phyloP scores from a whole-genome alignment of 2,329 filamentous ascomycete species.

The Exserohilum turcica region DNA sequence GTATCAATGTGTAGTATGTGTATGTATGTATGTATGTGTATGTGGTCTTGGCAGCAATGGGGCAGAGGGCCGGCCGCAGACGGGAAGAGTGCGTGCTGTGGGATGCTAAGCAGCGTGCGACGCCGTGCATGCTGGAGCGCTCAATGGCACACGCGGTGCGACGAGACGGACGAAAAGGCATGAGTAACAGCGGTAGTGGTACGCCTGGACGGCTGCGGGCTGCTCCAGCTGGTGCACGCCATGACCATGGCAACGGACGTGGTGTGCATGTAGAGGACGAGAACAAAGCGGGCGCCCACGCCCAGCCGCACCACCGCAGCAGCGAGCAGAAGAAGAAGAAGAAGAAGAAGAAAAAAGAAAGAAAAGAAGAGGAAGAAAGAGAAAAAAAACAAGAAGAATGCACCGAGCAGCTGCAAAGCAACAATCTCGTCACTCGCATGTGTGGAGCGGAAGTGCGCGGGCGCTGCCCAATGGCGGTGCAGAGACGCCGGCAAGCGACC shows the following conservation, averaged over 20 bases:
- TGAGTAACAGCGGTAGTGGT: slow-evolving; percentile 28
- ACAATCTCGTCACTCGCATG: slow-evolving; percentile 21
- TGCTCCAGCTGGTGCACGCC: slow-evolving; percentile 8
- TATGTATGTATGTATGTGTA: slow-evolving; percentile 32
- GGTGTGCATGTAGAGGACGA: slow-evolving; percentile 17
- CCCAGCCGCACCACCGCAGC: too few relatives aligned
- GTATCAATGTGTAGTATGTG: too few relatives aligned
- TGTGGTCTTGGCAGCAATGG: slow-evolving; percentile 38
- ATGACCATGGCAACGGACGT: slow-evolving; percentile 33
- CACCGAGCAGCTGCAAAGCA: too few relatives aligned
- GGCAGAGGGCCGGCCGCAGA: slow-evolving; percentile 24
- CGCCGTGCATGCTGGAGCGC: slow-evolving; percentile 46
- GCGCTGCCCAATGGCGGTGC: slow-evolving; percentile 21
- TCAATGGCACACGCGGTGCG: slow-evolving; percentile 39
- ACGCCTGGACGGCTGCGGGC: slow-evolving; percentile 7
- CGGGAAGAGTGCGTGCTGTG: slow-evolving; percentile 28
- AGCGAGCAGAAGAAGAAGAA: slow-evolving; percentile 10
- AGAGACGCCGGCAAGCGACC: slow-evolving; percentile 17
- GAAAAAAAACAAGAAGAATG: slow-evolving; percentile 16
- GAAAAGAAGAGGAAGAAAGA: slow-evolving; percentile 16
- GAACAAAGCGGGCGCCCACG: too few relatives aligned
- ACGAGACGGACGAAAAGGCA: slow-evolving; percentile 36
- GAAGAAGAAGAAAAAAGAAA: slow-evolving; percentile 18
- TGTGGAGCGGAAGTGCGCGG: slow-evolving; percentile 22
- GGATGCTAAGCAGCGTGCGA: slow-evolving; percentile 38